phyloP scores from a whole-genome alignment of 73 alveolate species.

The Strombidium stylifer region DNA sequence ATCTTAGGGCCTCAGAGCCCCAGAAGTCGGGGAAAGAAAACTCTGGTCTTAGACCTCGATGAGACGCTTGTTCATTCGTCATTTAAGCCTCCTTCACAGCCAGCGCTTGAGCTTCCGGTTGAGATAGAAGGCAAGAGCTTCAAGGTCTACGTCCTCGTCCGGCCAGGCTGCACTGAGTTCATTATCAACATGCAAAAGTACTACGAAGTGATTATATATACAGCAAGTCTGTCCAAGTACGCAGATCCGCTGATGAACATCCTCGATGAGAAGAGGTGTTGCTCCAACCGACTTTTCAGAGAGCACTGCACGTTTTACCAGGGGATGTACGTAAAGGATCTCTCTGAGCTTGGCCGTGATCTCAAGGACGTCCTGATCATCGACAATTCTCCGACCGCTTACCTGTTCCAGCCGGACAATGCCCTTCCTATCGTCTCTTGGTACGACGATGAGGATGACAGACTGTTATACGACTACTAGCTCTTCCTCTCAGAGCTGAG shows the following conservation, averaged over 20 bases:
- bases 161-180: slow-evolving; percentile 90
- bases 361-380: slow-evolving; percentile 68
- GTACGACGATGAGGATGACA: slow-evolving; percentile 53
- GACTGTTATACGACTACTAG: slow-evolving; percentile 42
- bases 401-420: slow-evolving; percentile 76
- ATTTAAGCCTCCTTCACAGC: slow-evolving; percentile 61
- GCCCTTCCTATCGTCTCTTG: slow-evolving; percentile 64
- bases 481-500: slow-evolving; percentile 36
- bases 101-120: slow-evolving; percentile 56
- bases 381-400: slow-evolving; percentile 77
- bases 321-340: slow-evolving; percentile 69
- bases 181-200: slow-evolving; percentile 55
- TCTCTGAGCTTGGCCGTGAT: slow-evolving; percentile 70
- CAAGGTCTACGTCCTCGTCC: slow-evolving; percentile 75
- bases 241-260: slow-evolving; percentile 65
- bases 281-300: slow-evolving; percentile 68
- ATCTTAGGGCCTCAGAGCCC: slow-evolving; percentile 9
- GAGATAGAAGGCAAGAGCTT: slow-evolving; percentile 68
- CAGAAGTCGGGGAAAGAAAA: slow-evolving; percentile 31
- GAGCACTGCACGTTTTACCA: slow-evolving; percentile 68
- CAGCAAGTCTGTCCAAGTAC: slow-evolving; percentile 72
- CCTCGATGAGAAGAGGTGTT: slow-evolving; percentile 25
- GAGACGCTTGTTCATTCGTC: slow-evolving; percentile 63
- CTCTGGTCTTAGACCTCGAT: slow-evolving; percentile 65
- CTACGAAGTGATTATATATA: slow-evolving; percentile 69